Percentiles rank a stretch among this genome's conserved stretches.
phyloP scores from a whole-genome alignment of 176 grass and related monocot species.

The Carex cristatella region DNA sequence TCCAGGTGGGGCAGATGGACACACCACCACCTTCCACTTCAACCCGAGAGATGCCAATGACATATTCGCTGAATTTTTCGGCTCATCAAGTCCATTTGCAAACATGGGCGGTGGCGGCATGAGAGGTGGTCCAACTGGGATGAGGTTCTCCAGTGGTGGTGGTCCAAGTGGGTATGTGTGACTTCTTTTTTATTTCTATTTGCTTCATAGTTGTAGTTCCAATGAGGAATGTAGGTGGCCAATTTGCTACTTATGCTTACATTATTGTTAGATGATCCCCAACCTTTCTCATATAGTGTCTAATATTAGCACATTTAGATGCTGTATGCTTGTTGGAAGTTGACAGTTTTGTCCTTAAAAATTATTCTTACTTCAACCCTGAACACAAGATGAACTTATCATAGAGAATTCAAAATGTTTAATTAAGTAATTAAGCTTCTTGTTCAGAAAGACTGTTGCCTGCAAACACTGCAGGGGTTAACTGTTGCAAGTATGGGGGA shows the following conservation, averaged over 20 bases:
- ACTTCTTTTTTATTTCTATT: not conserved
- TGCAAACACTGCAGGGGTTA: not conserved
- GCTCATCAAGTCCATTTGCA: slow-evolving; percentile 66
- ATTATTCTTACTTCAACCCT: not conserved
- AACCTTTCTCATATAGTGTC: not conserved
- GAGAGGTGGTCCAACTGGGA: slow-evolving; percentile 37
- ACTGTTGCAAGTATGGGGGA: not conserved
- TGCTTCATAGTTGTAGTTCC: not conserved
- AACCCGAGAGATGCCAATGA: slow-evolving; percentile 88
- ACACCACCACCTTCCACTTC: slow-evolving; percentile 50
- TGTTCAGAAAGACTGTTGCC: not conserved
- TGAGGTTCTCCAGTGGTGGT: slow-evolving; percentile 33
- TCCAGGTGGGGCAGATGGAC: slow-evolving; percentile 50
- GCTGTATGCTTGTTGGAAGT: not conserved
- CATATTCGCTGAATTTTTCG: slow-evolving; percentile 95
- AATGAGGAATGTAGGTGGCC: not conserved
- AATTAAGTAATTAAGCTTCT: not conserved
- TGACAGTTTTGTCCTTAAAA: not conserved
- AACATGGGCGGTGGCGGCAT: slow-evolving; percentile 43
- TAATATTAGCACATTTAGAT: not conserved
- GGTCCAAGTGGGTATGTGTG: slow-evolving; percentile 52
- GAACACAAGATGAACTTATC: not conserved
- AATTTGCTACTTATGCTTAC: not conserved
- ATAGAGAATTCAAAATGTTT: not conserved
- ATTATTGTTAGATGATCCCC: not conserved